These are phyloP conservation scores for Tricholoma matsutake DNA, from an alignment of 768 basidiomycete species.

Conservation along the genomic window DNA sequence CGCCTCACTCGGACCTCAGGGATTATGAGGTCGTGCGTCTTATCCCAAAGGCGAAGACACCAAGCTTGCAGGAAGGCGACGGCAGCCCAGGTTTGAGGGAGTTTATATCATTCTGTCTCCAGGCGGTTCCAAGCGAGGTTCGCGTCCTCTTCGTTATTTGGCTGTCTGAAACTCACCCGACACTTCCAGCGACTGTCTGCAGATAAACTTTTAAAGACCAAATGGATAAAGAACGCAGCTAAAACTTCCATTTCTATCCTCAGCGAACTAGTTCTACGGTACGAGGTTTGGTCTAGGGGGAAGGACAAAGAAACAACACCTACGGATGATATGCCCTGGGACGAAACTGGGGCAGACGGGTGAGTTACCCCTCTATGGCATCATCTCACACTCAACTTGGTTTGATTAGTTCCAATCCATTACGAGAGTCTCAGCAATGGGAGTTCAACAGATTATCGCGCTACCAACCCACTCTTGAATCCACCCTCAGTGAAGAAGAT, in stretches of 20 bases:
- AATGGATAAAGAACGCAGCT: conserved; percentile 81
- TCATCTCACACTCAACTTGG: not conserved
- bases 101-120: conserved; percentile 80
- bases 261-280: conserved; percentile 77
- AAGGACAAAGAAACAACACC: conserved; percentile 46
- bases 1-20: conserved; percentile 88
- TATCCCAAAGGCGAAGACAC: conserved; percentile 83
- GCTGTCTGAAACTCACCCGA: conserved; percentile 3
- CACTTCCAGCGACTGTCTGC: conserved; percentile 71
- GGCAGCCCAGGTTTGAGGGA: conserved; percentile 86
- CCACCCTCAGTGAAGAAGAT: conserved; percentile 23
- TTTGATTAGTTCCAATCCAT: conserved; percentile 14
- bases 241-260: conserved; percentile 67
- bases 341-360: conserved; percentile 62
- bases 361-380: conserved; percentile 21
- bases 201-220: conserved; percentile 83
- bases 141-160: conserved; percentile 17
- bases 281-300: conserved; percentile 71
- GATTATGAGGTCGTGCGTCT: conserved; percentile 85
- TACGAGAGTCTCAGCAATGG: conserved; percentile 29
- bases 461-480: conserved; percentile 19
- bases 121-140: conserved; percentile 78
- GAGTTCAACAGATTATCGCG: conserved; percentile 75
- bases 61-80: conserved; percentile 71
- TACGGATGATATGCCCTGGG: conserved; percentile 69